These are phyloP conservation scores for Penicillium olsonii DNA, from an alignment of 2,329 filamentous ascomycete species.

Conservation along the genomic window DNA sequence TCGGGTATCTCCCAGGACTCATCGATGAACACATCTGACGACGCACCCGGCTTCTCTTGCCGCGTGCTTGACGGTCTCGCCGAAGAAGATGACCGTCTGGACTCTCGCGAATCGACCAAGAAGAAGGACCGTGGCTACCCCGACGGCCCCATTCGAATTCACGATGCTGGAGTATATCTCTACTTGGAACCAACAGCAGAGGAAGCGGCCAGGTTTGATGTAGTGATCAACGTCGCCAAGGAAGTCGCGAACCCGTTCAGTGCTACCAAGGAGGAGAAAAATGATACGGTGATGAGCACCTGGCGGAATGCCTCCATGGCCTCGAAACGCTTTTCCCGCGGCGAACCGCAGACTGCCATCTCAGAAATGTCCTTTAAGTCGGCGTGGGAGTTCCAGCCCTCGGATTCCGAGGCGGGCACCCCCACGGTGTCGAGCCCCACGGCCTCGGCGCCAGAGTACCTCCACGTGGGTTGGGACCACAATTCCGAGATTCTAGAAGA, in stretches of 20 bases:
- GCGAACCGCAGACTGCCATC: constrained; percentile 46
- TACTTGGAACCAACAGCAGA: constrained; percentile 64
- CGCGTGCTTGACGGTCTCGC: constrained; percentile 49
- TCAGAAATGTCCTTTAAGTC: constrained; percentile 54
- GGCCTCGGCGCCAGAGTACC: constrained; percentile 58
- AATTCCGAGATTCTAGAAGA: constrained; percentile 69
- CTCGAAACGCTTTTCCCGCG: constrained; percentile 36
- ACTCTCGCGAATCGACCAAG: constrained; percentile 59
- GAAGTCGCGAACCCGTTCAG: constrained; percentile 64
- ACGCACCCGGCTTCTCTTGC: constrained; percentile 24
- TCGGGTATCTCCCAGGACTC: constrained; percentile 30
- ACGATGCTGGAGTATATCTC: constrained; percentile 62
- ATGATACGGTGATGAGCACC: constrained; percentile 45
- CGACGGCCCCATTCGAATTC: constrained; percentile 64
- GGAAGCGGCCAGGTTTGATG: constrained; percentile 62
- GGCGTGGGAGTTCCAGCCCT: constrained; percentile 44
- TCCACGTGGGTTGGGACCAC: constrained; percentile 67
- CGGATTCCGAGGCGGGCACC: constrained; percentile 30
- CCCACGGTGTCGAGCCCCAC: constrained; percentile 34
- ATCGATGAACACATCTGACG: constrained; percentile 30
- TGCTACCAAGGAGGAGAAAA: constrained; percentile 27
- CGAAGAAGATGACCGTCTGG: constrained; percentile 52
- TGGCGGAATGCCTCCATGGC: constrained; percentile 50
- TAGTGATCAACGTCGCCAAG: constrained; percentile 66
- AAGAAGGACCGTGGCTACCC: constrained; percentile 65